phyloP scores from a whole-genome alignment of 139 green algal genomes.

The Chlamydomonas asymmetrica region DNA sequence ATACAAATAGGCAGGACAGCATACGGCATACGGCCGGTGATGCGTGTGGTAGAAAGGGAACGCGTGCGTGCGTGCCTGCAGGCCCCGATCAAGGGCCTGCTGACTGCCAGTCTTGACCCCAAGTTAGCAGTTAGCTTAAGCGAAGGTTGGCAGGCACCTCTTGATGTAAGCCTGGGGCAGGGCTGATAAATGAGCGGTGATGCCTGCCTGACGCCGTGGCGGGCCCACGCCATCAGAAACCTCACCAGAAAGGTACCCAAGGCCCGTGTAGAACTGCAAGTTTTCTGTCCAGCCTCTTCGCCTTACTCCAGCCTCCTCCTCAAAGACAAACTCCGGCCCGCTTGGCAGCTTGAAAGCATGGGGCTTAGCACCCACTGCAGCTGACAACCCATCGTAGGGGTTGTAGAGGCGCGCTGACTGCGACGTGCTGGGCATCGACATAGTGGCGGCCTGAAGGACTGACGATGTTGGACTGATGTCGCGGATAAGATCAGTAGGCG shows the following conservation, averaged over 20 bases:
- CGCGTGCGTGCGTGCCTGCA: too few species aligned
- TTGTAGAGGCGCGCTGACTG: too few species aligned
- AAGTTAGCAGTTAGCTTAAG: background rate
- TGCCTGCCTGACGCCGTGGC: background rate
- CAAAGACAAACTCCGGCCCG: conserved; percentile 87
- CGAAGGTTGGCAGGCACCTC: background rate
- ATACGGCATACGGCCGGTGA: too few species aligned
- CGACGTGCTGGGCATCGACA: too few species aligned
- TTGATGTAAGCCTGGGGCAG: background rate
- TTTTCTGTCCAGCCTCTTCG: conserved; percentile 83
- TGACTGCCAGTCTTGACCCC: background rate
- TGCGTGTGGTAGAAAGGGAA: too few species aligned
- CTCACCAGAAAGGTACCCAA: conserved; percentile 79
- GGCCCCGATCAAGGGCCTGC: background rate
- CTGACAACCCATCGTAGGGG: conserved; percentile 44
- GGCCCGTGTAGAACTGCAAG: conserved; percentile 88
- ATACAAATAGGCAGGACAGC: background rate
- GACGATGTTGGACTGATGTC: too few species aligned
- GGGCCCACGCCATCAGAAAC: background rate
- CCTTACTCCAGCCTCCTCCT: conserved; percentile 76
- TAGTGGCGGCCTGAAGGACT: too few species aligned
- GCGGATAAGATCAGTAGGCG: too few species aligned
- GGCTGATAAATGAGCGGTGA: background rate
- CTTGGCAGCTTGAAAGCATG: conserved; percentile 65
- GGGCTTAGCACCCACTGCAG: conserved; percentile 33